These are phyloP conservation scores for Corynascus novoguineensis DNA, from an alignment of 495 filamentous ascomycete genomes.

Conservation along the genomic window DNA sequence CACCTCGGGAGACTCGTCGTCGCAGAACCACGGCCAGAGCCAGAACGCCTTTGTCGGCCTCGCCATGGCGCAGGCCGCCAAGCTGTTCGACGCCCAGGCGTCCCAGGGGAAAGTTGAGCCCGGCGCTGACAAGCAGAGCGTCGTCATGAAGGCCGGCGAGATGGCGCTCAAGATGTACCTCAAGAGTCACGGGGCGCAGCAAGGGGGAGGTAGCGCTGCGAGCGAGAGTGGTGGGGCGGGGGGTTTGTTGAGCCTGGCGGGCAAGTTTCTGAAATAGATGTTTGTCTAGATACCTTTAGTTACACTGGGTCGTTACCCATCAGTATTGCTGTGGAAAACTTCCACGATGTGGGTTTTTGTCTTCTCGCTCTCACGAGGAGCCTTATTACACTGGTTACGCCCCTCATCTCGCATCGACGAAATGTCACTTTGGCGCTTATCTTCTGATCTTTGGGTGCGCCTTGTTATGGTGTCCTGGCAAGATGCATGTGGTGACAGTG, in stretches of 20 bases:
- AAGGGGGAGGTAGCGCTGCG: neutral
- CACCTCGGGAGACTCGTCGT: conserved; percentile 19
- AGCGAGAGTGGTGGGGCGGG: conserved; percentile 12
- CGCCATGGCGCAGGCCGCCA: conserved; percentile 49
- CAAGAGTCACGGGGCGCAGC: conserved; percentile 37
- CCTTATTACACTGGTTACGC: too few species aligned
- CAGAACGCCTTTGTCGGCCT: conserved; percentile 47
- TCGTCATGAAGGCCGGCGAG: conserved; percentile 48
- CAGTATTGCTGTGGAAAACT: too few species aligned
- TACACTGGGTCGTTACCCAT: too few species aligned
- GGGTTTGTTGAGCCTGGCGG: conserved; percentile 19
- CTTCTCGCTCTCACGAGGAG: too few species aligned
- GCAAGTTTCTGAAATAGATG: conserved; percentile 22
- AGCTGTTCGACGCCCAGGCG: conserved; percentile 49
- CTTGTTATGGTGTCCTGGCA: too few species aligned
- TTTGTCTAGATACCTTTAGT: too few species aligned
- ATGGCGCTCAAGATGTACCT: conserved; percentile 53
- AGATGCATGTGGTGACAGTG: too few species aligned
- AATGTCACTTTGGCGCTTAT: too few species aligned
- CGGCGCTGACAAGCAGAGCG: conserved; percentile 46
- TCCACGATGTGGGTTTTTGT: too few species aligned
- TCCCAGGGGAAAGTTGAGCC: conserved; percentile 41
- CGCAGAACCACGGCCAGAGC: conserved; percentile 23
- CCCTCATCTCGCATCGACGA: too few species aligned
- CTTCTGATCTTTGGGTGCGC: too few species aligned